Conservation (phyloP, 352 stramenopile species). For the Thraustochytrium striatum region DNA sequence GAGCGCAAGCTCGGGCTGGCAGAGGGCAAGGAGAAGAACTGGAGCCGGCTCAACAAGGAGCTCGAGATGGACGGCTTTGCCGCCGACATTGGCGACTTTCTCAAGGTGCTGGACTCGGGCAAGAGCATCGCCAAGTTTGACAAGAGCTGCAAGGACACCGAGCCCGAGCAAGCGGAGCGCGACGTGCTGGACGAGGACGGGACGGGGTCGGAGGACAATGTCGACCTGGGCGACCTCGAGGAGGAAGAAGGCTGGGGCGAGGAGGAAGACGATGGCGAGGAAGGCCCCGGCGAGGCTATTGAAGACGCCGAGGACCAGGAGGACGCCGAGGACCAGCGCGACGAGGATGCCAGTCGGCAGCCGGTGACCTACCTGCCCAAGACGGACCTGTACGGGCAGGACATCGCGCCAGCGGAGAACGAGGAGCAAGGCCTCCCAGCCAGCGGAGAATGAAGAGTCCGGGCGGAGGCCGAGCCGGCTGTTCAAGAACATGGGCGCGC, state of each 20-base stretch:
- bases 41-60: constrained; percentile 33
- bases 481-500: constrained; percentile 50
- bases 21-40: constrained; percentile 49
- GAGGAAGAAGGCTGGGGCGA: constrained; percentile 51
- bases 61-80: constrained; percentile 51
- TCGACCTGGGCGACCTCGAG: constrained; percentile 40
- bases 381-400: constrained; percentile 23
- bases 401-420: constrained; percentile 5
- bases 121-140: constrained; percentile 9
- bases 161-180: constrained; percentile 61
- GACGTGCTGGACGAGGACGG: constrained; percentile 48
- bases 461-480: constrained; percentile 51
- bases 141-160: constrained; percentile 12
- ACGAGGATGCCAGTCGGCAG: not conserved
- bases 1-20: constrained; percentile 23
- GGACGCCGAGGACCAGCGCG: constrained; percentile 40
- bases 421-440: constrained; percentile 49
- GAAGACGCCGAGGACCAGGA: constrained; percentile 50
- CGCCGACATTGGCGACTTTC: constrained; percentile 23
- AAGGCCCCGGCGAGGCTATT: constrained; percentile 29
- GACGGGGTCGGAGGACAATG: constrained; percentile 47
- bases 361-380: constrained; percentile 16
- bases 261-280: constrained; percentile 50
- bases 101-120: constrained; percentile 39
- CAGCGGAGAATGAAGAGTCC: constrained; percentile 44